Evolutionary conservation across 2,329 filamentous ascomycete genomes (phyloP).

Genomic region (Ceratocystis eucalypticola): DNA sequence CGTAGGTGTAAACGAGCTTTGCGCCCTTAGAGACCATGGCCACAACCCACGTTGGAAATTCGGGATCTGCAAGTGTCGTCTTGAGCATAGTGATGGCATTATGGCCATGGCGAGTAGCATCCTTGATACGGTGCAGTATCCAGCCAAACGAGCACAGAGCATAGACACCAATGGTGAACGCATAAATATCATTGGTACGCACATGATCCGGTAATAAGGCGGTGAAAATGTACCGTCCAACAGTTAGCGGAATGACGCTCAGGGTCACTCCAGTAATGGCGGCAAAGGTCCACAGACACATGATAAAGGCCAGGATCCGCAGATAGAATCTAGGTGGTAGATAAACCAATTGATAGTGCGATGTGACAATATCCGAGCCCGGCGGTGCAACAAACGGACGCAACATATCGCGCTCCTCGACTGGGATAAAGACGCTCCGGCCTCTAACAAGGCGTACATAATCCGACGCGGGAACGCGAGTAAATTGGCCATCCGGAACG

Average conservation of each 20-base stretch:
- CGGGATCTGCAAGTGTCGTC: slow-evolving; percentile 19
- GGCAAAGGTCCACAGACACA: slow-evolving; percentile 87
- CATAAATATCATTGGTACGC: slow-evolving; percentile 87
- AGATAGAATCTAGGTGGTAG: slow-evolving; percentile 72
- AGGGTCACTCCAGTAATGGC: slow-evolving; percentile 72
- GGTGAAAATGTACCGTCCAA: slow-evolving; percentile 69
- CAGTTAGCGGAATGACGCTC: slow-evolving; percentile 73
- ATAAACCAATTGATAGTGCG: slow-evolving; percentile 59
- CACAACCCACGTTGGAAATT: slow-evolving; percentile 21
- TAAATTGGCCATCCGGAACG: slow-evolving; percentile 62
- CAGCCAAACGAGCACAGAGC: slow-evolving; percentile 58
- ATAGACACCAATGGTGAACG: slow-evolving; percentile 83
- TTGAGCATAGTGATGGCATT: neutral
- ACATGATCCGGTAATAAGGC: slow-evolving; percentile 56
- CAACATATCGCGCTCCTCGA: slow-evolving; percentile 35
- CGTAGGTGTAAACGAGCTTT: slow-evolving; percentile 59
- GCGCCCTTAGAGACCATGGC: slow-evolving; percentile 26
- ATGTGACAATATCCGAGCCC: slow-evolving; percentile 39
- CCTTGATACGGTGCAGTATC: slow-evolving; percentile 36
- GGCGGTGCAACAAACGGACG: neutral
- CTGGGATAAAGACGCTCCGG: slow-evolving; percentile 61
- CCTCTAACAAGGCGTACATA: slow-evolving; percentile 89
- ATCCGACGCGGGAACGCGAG: slow-evolving; percentile 86
- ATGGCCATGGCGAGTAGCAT: neutral
- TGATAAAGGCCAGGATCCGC: slow-evolving; percentile 72